phyloP scores from a whole-genome alignment of 108 stramenopile species.

The Discostella stelligeroides region DNA sequence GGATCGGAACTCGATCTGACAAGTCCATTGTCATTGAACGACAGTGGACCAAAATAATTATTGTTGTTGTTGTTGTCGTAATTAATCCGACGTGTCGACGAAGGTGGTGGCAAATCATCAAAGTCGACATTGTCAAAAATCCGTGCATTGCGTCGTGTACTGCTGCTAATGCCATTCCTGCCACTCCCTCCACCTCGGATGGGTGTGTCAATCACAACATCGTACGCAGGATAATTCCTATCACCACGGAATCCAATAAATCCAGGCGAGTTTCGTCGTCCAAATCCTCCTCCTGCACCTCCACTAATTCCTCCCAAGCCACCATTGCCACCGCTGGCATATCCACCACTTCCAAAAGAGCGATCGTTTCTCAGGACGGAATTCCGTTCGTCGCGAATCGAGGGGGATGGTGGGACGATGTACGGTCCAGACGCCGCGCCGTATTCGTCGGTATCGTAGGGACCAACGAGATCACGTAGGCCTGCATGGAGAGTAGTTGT shows the following conservation, averaged over 20 bases:
- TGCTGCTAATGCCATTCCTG: background rate
- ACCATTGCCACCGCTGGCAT: conserved; percentile 9
- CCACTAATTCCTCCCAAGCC: conserved; percentile 11
- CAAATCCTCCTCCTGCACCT: conserved; percentile 6
- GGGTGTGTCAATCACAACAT: conserved; percentile 8
- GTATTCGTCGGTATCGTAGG: conserved; percentile 3
- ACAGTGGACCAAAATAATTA: too few species aligned
- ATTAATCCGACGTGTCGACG: conserved; percentile 7
- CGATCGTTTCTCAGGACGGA: too few species aligned
- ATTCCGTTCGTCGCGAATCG: conserved; percentile 6
- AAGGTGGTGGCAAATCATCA: conserved; percentile 1
- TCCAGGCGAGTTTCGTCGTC: conserved; percentile 11
- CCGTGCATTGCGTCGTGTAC: conserved; percentile 3
- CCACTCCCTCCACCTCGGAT: background rate
- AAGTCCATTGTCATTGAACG: background rate
- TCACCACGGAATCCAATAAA: conserved; percentile 6
- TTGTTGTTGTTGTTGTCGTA: too few species aligned
- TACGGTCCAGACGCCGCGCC: background rate
- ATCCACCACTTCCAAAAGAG: background rate
- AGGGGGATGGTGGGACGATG: conserved; percentile 2
- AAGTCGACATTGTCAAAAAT: conserved; percentile 11
- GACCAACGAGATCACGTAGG: conserved; percentile 10
- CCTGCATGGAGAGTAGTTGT: background rate
- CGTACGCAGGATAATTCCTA: conserved; percentile 8
- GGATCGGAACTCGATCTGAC: background rate